These are phyloP conservation scores for Grammothele lineata DNA, from an alignment of 768 basidiomycete species.

Conservation along the genomic window DNA sequence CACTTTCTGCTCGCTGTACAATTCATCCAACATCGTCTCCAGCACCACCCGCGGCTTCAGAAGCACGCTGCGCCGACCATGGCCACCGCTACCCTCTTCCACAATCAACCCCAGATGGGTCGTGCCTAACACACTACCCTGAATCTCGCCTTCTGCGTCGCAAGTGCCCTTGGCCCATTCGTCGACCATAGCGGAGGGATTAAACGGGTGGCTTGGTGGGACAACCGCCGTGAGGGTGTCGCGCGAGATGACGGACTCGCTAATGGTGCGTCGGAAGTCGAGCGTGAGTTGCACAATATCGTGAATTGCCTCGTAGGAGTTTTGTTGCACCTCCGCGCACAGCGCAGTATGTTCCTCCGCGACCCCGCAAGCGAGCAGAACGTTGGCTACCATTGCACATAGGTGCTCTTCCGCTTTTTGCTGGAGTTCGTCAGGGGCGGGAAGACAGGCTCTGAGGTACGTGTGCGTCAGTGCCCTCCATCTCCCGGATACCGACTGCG, in stretches of 20 bases:
- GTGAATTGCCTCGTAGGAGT: background rate
- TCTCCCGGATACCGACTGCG: constrained; percentile 5
- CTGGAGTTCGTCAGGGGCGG: background rate
- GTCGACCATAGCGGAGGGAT: constrained; percentile 4
- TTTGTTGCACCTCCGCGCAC: background rate
- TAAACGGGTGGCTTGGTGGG: background rate
- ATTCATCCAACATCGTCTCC: background rate
- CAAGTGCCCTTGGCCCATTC: background rate
- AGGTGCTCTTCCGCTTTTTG: background rate
- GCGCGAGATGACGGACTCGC: constrained; percentile 5
- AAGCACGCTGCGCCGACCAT: background rate
- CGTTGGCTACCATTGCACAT: background rate
- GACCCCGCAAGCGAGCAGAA: constrained; percentile 2
- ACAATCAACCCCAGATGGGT: constrained; percentile 5
- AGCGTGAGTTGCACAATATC: background rate
- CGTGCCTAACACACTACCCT: background rate
- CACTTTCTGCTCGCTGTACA: too few relatives aligned
- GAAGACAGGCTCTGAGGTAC: background rate
- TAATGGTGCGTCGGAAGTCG: background rate
- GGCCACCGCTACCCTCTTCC: background rate
- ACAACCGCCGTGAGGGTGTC: background rate
- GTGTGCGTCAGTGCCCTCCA: constrained; percentile 12
- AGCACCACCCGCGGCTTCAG: constrained; percentile 8
- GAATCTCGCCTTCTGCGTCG: too few relatives aligned
- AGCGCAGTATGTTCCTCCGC: background rate